phyloP scores from a whole-genome alignment of 768 basidiomycete genomes.

The Pleurotus cornucopiae region DNA sequence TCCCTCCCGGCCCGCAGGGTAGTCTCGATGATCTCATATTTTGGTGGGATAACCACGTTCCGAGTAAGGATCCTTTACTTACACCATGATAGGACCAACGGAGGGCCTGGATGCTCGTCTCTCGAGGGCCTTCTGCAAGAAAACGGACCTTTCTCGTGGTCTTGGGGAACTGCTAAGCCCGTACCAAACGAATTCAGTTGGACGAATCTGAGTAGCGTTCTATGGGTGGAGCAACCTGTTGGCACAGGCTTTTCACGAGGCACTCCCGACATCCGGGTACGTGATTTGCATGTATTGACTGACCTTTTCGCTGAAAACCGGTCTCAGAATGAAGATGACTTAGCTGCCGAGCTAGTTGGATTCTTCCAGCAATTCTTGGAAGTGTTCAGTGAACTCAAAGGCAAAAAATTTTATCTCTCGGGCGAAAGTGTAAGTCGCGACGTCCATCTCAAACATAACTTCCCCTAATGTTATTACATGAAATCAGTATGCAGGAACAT shows the following conservation, averaged over 20 bases:
- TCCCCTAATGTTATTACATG: neutral
- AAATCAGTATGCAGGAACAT: constrained; percentile 7
- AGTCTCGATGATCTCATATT: constrained; percentile 72
- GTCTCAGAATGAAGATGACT: constrained; percentile 42
- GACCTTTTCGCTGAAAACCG: neutral
- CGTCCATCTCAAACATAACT: neutral
- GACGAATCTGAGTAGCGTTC: constrained; percentile 73
- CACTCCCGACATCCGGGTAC: constrained; percentile 53
- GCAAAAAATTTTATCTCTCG: constrained; percentile 64
- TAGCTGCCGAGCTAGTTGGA: constrained; percentile 45
- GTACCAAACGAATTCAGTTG: constrained; percentile 66
- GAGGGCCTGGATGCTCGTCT: constrained; percentile 78
- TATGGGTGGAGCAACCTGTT: constrained; percentile 78
- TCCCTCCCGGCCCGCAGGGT: constrained; percentile 72
- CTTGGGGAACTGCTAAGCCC: constrained; percentile 57
- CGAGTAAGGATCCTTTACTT: neutral
- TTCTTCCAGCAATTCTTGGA: constrained; percentile 75
- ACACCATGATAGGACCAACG: constrained; percentile 55
- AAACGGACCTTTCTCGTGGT: constrained; percentile 72
- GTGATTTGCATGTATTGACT: constrained; percentile 10
- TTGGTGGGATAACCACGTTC: constrained; percentile 40
- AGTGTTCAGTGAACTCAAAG: constrained; percentile 69
- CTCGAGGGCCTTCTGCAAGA: constrained; percentile 70
- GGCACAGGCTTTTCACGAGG: constrained; percentile 79
- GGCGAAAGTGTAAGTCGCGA: constrained; percentile 68